phyloP scores from a whole-genome alignment of 805 yeast genomes.

The Metschnikowia reukaufii region DNA sequence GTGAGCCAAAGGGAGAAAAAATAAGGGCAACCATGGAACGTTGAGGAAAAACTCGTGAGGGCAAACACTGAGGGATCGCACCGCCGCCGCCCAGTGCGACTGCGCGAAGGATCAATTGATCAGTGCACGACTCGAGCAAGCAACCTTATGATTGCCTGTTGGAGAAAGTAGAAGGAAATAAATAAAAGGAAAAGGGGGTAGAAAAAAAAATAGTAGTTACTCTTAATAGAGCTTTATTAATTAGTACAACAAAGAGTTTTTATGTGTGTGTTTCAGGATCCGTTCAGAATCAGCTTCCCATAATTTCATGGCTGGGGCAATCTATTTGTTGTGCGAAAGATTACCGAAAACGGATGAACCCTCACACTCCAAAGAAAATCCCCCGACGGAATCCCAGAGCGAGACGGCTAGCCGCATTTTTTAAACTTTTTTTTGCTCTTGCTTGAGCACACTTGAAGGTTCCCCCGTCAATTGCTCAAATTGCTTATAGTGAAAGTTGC shows the following conservation, averaged over 20 bases:
- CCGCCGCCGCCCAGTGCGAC: constrained; percentile 6
- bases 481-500: too few species aligned
- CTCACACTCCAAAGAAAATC: background rate
- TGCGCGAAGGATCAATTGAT: background rate
- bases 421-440: background rate
- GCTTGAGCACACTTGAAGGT: too few species aligned
- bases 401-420: background rate
- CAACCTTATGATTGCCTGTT: background rate
- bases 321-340: background rate
- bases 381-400: background rate
- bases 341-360: background rate
- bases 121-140: constrained; percentile 4
- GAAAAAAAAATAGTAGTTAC: too few species aligned
- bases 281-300: too few species aligned
- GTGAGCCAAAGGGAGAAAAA: constrained; percentile 3
- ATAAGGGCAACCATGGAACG: constrained; percentile 8
- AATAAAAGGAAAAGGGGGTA: too few species aligned
- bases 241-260: too few species aligned
- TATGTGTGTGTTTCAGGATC: too few species aligned
- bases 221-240: too few species aligned
- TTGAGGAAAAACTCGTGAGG: constrained; percentile 11
- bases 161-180: too few species aligned
- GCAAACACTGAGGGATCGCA: constrained; percentile 9
- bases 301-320: background rate
- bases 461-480: background rate